These are phyloP conservation scores for Phaffia australis DNA, from an alignment of 768 basidiomycete species.

Conservation along the genomic window DNA sequence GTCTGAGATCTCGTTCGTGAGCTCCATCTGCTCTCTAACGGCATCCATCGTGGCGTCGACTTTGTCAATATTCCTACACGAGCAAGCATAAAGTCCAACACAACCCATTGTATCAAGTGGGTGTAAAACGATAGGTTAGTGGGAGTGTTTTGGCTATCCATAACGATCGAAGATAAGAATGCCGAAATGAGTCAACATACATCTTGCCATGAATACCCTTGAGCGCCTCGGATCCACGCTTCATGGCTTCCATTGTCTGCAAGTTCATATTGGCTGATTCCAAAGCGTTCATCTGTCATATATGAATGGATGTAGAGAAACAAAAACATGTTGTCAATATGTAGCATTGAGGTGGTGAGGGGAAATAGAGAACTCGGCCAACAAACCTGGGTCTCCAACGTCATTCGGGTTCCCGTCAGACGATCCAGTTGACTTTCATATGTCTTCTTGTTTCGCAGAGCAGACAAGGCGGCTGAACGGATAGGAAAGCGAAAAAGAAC, in stretches of 20 bases:
- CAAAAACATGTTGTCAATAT: neutral
- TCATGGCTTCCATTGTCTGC: conserved; percentile 95
- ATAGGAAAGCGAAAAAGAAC: neutral
- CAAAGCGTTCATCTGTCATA: conserved; percentile 64
- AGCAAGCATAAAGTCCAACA: neutral
- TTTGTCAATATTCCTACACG: conserved; percentile 62
- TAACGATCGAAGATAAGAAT: neutral
- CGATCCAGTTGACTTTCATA: conserved; percentile 76
- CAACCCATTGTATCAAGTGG: neutral
- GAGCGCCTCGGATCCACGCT: conserved; percentile 81
- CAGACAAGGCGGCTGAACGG: conserved; percentile 65
- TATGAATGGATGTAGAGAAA: neutral
- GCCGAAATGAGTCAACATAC: conserved; percentile 46
- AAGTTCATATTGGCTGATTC: conserved; percentile 96
- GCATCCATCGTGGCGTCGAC: conserved; percentile 81
- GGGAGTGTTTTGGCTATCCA: neutral
- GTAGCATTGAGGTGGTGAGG: neutral
- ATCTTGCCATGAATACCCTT: conserved; percentile 78
- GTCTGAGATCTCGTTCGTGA: conserved; percentile 84
- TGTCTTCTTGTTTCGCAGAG: conserved; percentile 85
- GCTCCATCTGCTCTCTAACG: conserved; percentile 79
- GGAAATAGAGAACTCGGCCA: neutral
- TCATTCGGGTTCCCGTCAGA: conserved; percentile 70
- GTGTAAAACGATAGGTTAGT: neutral
- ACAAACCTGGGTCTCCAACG: conserved; percentile 73